phyloP scores from a whole-genome alignment of 768 basidiomycete species.

The Mrakia frigida region DNA sequence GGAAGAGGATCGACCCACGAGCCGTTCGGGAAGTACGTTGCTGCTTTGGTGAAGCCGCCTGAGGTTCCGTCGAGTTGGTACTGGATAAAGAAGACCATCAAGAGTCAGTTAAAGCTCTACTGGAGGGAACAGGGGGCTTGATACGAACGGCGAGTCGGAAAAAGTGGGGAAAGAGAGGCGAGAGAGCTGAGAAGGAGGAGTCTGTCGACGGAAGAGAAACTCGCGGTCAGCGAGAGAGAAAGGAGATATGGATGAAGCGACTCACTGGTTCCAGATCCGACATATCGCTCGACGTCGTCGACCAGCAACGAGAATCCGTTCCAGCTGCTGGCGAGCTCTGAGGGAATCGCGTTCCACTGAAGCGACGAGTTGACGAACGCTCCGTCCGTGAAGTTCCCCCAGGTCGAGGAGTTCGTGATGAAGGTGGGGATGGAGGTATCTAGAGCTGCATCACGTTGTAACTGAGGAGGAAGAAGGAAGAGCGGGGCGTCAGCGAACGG shows the following conservation, averaged over 20 bases:
- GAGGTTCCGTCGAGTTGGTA: neutral
- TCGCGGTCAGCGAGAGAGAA: too few species aligned
- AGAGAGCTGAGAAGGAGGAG: conserved; percentile 14
- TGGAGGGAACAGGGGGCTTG: conserved; percentile 35
- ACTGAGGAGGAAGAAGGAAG: conserved; percentile 46
- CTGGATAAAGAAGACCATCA: neutral
- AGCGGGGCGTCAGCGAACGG: neutral
- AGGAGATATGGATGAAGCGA: too few species aligned
- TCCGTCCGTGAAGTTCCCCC: neutral
- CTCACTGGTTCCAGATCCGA: conserved; percentile 59
- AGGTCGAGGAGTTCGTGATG: conserved; percentile 64
- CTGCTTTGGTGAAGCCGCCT: conserved; percentile 23
- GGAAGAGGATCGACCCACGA: conserved; percentile 70
- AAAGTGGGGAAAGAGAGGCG: conserved; percentile 20
- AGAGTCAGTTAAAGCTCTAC: neutral
- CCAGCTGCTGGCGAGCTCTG: conserved; percentile 51
- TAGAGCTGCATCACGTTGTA: conserved; percentile 64
- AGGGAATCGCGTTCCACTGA: conserved; percentile 54
- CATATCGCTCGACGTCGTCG: conserved; percentile 78
- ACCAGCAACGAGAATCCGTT: conserved; percentile 71
- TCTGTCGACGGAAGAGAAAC: conserved; percentile 53
- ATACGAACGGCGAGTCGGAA: conserved; percentile 29
- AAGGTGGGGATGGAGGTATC: conserved; percentile 67
- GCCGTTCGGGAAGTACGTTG: conserved; percentile 66
- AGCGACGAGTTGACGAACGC: conserved; percentile 40